Base-by-base conservation (phyloP, 139 green algal genomes). In the Volvox africanus region DNA sequence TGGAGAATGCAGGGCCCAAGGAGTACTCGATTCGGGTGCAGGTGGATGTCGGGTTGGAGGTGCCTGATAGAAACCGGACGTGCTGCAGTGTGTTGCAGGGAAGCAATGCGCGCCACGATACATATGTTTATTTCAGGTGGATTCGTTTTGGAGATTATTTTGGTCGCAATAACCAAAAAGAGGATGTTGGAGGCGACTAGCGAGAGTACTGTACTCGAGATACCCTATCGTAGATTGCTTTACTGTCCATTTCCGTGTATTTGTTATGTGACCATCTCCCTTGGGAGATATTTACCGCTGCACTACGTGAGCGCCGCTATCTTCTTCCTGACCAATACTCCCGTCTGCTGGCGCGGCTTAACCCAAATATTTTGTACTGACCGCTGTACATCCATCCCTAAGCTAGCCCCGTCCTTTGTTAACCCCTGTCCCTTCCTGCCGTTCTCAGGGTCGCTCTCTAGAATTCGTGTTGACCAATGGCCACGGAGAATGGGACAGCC, bases 401-500 rank as follows among this genome's bases (percentile, higher is more conserved):
- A 20, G 17, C 76, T 36, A 35, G 1, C 30, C 76, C 78, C 35
- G 24, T 36, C 37, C 78, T 33, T 21, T 44, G 50, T 44, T 61
- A 6, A 35, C 36, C 35, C 24, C 76, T 12, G 20, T 44, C 78
- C 78, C 35, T 35, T 44, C 24, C 55, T 44, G 12, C 67, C 67
- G 44, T 55, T 17, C 35, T 1, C 84, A 89, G 84, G 88, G 61
- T 67, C 33, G 37, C 11, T 35, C 62, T 20, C 36, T 91, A 0
- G 88, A 91, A 78, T 91, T 91, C 68, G 88, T 91, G 65, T 6
- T 91, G 32, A 91, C 61, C 88, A 91, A 88, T 67, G 88, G 88
- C 79, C 19, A 44, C 14, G 37, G 37, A 30, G 88, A 81, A 36
- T 91, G 88, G 86, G 73, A 90, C 86, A 62, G 18, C n/a, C 71